phyloP scores from a whole-genome alignment of 1,284 basidiomycete genomes.

The Boletus semigastroideus region DNA sequence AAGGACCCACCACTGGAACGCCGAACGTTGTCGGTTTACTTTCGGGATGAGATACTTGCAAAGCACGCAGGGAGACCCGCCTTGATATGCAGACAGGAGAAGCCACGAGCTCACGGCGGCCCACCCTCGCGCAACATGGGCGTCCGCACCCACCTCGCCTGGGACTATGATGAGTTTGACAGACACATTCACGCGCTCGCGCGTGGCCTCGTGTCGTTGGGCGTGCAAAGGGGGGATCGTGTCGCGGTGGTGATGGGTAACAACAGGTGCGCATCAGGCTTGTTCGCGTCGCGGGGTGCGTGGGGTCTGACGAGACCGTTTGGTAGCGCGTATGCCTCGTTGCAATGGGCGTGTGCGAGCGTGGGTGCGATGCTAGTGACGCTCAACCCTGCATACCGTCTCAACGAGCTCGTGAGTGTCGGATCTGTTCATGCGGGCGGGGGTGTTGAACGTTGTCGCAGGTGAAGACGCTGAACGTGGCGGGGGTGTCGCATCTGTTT shows the following conservation, averaged over 20 bases:
- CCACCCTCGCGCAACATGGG: constrained; percentile 51
- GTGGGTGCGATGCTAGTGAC: constrained; percentile 81
- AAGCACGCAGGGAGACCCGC: constrained; percentile 56
- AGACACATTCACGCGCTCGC: constrained; percentile 66
- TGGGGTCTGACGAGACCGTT: not conserved
- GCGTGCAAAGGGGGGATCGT: constrained; percentile 75
- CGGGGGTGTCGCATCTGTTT: constrained; percentile 70
- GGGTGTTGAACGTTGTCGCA: constrained; percentile 24
- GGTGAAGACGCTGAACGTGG: constrained; percentile 64
- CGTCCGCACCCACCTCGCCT: constrained; percentile 55
- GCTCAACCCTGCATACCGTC: constrained; percentile 78
- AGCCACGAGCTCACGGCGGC: constrained; percentile 57
- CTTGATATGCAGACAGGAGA: constrained; percentile 64
- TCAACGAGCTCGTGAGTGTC: constrained; percentile 63
- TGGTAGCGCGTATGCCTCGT: constrained; percentile 68
- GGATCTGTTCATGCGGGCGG: not conserved
- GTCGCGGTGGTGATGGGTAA: constrained; percentile 85
- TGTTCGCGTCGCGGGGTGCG: not conserved
- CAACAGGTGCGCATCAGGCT: constrained; percentile 53
- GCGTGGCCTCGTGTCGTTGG: constrained; percentile 66
- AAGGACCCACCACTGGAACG: constrained; percentile 56
- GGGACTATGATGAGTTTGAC: constrained; percentile 75
- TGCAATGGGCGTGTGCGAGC: constrained; percentile 83
- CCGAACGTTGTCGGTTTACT: constrained; percentile 66
- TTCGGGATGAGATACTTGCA: constrained; percentile 52